Percentiles rank a stretch among this genome's conserved stretches.
Evolutionary conservation across 2,329 filamentous ascomycete genomes (phyloP).

Genomic region (Trichoderma aggressivum): DNA sequence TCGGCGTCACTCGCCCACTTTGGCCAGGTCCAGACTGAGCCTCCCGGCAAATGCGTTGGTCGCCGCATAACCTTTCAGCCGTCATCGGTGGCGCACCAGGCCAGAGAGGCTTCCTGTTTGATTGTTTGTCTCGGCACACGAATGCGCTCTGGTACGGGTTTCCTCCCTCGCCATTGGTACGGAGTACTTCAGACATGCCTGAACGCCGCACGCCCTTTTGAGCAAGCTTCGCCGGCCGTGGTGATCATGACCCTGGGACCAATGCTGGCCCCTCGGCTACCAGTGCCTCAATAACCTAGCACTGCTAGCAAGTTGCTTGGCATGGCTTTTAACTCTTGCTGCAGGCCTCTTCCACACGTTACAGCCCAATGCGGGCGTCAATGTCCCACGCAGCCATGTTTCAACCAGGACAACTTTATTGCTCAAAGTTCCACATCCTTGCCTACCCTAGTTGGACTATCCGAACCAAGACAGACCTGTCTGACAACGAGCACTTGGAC

Average conservation of each 20-base stretch:
- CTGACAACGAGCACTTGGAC: not conserved
- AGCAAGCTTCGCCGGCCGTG: constrained; percentile 1
- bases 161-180: not conserved
- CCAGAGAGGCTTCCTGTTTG: not conserved
- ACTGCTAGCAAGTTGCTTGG: constrained; percentile 3
- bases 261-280: not conserved
- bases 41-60: not conserved
- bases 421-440: constrained; percentile 3
- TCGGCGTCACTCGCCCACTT: constrained; percentile 11
- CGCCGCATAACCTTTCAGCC: not conserved
- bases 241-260: not conserved
- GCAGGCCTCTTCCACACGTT: not conserved
- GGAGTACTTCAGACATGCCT: not conserved
- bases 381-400: constrained; percentile 9
- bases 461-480: not conserved
- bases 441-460: not conserved
- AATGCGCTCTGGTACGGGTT: not conserved
- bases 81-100: constrained; percentile 1
- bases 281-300: not conserved
- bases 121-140: not conserved
- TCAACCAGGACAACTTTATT: constrained; percentile 9
- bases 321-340: not conserved
- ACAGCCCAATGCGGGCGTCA: constrained; percentile 9
- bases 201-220: not conserved
- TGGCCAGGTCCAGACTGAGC: constrained; percentile 7